Evolutionary conservation across 2,329 filamentous ascomycete genomes (phyloP).

Genomic region (Bimuria novae-zelandiae): DNA sequence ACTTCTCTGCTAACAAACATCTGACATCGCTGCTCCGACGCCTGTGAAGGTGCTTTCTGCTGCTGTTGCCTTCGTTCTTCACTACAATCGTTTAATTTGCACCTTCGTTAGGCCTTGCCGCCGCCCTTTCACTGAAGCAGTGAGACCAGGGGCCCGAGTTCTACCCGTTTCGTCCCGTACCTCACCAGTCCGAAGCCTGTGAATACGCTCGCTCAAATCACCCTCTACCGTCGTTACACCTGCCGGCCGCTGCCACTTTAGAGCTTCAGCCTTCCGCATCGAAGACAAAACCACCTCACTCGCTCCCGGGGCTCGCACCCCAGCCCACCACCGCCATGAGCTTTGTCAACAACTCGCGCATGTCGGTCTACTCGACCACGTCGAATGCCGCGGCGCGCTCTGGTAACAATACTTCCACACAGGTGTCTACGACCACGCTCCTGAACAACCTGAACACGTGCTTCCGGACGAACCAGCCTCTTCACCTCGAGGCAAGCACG

Average conservation of each 20-base stretch:
- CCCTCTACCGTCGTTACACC: constrained; percentile 22
- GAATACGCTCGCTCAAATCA: constrained; percentile 15
- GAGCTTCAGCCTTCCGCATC: constrained; percentile 10
- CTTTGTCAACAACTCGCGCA: constrained; percentile 63
- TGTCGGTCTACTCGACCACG: constrained; percentile 65
- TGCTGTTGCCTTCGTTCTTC: constrained; percentile 29
- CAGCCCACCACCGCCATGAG: constrained; percentile 38
- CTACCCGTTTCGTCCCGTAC: constrained; percentile 2
- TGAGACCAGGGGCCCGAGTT: constrained; percentile 6
- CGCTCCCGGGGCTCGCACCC: constrained; percentile 29
- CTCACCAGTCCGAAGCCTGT: background rate
- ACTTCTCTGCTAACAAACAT: constrained; percentile 21
- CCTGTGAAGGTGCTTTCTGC: constrained; percentile 17
- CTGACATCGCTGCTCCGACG: constrained; percentile 17
- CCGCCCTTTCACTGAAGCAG: constrained; percentile 1
- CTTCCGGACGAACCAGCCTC: constrained; percentile 81
- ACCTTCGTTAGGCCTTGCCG: constrained; percentile 16
- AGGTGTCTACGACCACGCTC: constrained; percentile 90
- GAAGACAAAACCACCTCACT: constrained; percentile 8
- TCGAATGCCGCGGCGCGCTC: constrained; percentile 61
- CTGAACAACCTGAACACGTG: constrained; percentile 90
- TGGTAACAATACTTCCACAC: constrained; percentile 66
- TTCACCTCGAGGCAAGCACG: constrained; percentile 84
- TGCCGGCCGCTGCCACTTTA: constrained; percentile 11
- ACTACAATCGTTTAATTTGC: constrained; percentile 26